phyloP scores from a whole-genome alignment of 306 rosid genomes.

The Pyrus communis region DNA sequence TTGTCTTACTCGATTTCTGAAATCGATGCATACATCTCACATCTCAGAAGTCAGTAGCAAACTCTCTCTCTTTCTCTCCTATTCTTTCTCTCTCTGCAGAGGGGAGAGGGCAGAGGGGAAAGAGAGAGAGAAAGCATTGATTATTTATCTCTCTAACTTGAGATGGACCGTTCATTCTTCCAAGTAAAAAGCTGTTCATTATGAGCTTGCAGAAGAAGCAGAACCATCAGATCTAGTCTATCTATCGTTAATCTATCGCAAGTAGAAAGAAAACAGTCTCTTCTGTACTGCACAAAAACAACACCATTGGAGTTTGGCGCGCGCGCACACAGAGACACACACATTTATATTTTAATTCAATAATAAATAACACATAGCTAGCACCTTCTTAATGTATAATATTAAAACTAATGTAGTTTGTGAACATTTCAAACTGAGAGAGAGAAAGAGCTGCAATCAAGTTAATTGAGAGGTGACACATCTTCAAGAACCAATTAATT shows the following conservation, averaged over 20 bases:
- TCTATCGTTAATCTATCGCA: neutral
- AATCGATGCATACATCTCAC: conserved; percentile 38
- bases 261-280: conserved; percentile 32
- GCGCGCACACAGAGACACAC: neutral
- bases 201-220: conserved; percentile 46
- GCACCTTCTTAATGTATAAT: neutral
- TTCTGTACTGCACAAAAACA: conserved; percentile 5
- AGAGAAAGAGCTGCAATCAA: neutral
- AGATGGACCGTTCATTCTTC: conserved; percentile 62
- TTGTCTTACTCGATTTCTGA: conserved; percentile 75
- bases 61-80: neutral
- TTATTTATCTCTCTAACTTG: conserved; percentile 24
- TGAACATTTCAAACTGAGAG: neutral
- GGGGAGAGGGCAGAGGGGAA: neutral
- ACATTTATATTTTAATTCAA: neutral
- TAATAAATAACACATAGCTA: neutral
- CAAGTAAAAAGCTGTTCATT: conserved; percentile 83
- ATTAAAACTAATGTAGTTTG: neutral
- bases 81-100: neutral
- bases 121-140: conserved; percentile 3
- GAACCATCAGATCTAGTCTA: conserved; percentile 11
- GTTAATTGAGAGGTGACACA: neutral
- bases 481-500: neutral
- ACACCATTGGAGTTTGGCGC: conserved; percentile 54
- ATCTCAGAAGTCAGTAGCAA: neutral